Base-by-base conservation (phyloP, 176 grass and related monocot species). In the Oryza glaberrima region DNA sequence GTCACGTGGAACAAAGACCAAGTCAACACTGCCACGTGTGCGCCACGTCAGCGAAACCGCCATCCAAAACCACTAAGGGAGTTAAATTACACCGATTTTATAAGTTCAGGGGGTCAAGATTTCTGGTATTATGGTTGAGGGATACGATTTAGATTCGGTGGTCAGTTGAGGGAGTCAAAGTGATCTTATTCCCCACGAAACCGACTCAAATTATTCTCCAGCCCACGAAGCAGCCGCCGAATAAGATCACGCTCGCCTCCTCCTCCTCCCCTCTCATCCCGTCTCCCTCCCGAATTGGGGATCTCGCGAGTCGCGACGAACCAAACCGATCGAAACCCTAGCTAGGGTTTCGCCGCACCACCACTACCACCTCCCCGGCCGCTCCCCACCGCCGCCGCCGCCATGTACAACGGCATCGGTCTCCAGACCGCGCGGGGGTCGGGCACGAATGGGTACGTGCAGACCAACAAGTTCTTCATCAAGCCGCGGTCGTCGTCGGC, bases 331-430 rank as follows among this genome's bases (percentile, higher is more conserved):
- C 58, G 26, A 74, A 83, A 6, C 81, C 71, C 35, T 36, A 36
- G 35, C 35, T 83, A 83, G 81, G 81, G 71, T 83, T 83, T 51
- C 43, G 60, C 71, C 8, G 11, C 6, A 41, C 67, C 68, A 68
- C 6, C 49, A 40, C 26, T 17, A 1, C 54, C 69, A 12, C 54
- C 69, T 20, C 52, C 8, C 36, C 1, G 60, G 16, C 77, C 65
- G 10, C 44, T 45, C 0, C 0, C 34, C 34, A 0, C 28, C 30
- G 17, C 61, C 78, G 51, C 38, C 40, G 84, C 30, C 75, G 80
- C 69, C 71, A 99, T 99, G 96, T 96, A 99, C 76, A 99, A 99
- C 93, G 91, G 96, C 19, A 99, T 99, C 88, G 93, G 93, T 7
- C 88, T 99, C 19, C 93, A 96, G 93, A 99, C 96, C 12, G 75